phyloP scores from a whole-genome alignment of 2,329 filamentous ascomycete genomes.

The Mycocentrospora acerina region DNA sequence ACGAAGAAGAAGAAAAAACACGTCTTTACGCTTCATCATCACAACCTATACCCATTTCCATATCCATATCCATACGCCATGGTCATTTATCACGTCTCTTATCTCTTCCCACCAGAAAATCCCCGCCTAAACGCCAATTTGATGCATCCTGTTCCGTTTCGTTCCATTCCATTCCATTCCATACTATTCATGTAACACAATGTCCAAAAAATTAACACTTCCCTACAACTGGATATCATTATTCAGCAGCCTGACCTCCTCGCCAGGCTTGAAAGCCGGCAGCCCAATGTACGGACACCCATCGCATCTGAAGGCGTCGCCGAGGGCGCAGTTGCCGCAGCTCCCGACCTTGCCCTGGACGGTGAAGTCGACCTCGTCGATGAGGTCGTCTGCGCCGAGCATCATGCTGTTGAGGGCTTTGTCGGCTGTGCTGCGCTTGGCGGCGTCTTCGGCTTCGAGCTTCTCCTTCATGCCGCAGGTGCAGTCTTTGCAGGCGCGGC shows the following conservation, averaged over 20 bases:
- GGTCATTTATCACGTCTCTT: too few species aligned
- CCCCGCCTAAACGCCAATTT: constrained; percentile 5
- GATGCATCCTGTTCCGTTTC: constrained; percentile 2
- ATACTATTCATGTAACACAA: too few species aligned
- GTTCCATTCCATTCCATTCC: too few species aligned
- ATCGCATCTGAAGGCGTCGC: constrained; percentile 71
- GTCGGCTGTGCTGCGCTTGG: constrained; percentile 66
- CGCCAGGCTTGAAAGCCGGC: constrained; percentile 93
- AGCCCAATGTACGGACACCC: constrained; percentile 84
- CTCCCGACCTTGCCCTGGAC: constrained; percentile 96
- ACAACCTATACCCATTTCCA: too few species aligned
- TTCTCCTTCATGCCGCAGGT: constrained; percentile 88
- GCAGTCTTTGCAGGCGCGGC: constrained; percentile 96
- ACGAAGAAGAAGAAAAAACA: too few species aligned
- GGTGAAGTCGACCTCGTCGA: constrained; percentile 92
- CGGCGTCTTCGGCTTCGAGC: constrained; percentile 80
- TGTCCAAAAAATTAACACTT: too few species aligned
- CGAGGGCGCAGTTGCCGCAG: constrained; percentile 90
- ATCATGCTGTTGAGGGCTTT: constrained; percentile 66
- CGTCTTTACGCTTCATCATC: too few species aligned
- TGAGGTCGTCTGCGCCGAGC: constrained; percentile 69
- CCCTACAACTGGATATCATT: constrained; percentile 78
- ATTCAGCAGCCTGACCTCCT: constrained; percentile 86
- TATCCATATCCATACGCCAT: too few species aligned
- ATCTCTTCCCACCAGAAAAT: neutral